These are phyloP conservation scores for Phaeosphaeria sp. DNA, from an alignment of 2,329 filamentous ascomycete species.

Conservation along the genomic window DNA sequence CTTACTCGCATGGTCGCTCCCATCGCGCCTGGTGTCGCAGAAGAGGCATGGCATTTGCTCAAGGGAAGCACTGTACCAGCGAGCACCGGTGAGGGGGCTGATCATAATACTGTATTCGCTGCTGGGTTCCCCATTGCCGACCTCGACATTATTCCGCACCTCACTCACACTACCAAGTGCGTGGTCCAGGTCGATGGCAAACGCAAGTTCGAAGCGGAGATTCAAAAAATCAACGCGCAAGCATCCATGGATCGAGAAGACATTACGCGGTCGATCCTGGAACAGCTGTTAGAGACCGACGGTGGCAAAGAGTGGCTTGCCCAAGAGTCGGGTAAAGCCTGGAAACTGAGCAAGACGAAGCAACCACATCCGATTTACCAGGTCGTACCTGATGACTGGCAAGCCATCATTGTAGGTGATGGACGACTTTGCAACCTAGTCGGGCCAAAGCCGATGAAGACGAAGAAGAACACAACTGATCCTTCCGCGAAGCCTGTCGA, in stretches of 20 bases:
- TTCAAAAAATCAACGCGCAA: conserved; percentile 60
- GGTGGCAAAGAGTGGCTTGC: conserved; percentile 64
- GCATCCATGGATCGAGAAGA: not conserved
- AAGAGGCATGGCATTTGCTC: conserved; percentile 78
- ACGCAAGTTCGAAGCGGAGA: conserved; percentile 70
- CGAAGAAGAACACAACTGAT: not conserved
- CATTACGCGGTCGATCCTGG: conserved; percentile 61
- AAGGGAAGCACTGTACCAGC: conserved; percentile 16
- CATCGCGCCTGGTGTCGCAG: conserved; percentile 78
- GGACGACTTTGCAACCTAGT: conserved; percentile 81
- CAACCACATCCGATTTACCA: conserved; percentile 8
- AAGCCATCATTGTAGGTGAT: conserved; percentile 69
- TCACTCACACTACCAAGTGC: conserved; percentile 62
- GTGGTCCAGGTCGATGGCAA: conserved; percentile 85
- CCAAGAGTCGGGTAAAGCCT: conserved; percentile 43
- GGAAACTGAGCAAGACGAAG: conserved; percentile 22
- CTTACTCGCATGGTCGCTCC: conserved; percentile 79
- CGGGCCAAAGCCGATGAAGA: conserved; percentile 16
- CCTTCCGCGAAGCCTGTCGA: not conserved
- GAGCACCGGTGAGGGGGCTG: not conserved
- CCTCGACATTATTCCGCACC: conserved; percentile 58
- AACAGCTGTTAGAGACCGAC: conserved; percentile 65
- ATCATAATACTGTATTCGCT: conserved; percentile 48
- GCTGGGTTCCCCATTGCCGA: conserved; percentile 63
- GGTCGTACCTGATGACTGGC: conserved; percentile 41